Base-by-base conservation (phyloP, 768 basidiomycete genomes). In the Tulasnella sp. region DNA sequence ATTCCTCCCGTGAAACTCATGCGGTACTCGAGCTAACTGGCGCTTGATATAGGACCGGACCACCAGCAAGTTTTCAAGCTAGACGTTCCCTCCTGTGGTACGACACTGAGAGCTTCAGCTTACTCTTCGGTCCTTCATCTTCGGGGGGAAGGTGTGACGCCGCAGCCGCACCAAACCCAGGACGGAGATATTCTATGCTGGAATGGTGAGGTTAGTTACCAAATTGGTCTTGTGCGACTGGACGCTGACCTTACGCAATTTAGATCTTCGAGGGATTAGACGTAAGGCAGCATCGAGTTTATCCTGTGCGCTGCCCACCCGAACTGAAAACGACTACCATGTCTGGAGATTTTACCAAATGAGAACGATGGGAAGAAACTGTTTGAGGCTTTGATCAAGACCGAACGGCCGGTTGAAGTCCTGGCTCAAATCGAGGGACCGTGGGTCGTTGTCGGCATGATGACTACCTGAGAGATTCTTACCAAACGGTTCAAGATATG, bases 61-160 rank as follows among this genome's bases (percentile, higher is more conserved):
- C 19, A 44, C 34, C 75, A 52, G 1, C 19, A 44, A 36, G 44
- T 27, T 38, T 2, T 75, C 19, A 44, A 75, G n/a, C 40, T 75
- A 34, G 27, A 36, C 10, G 18, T 38, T 48, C 40, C 19, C 18
- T 48, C 34, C 10, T 21, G 34, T 31, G 8, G 27, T 9, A 10
- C 27, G 27, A 52, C 46, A 10, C 19, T 75, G 16, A 31, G 27
- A 34, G 52, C 34, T 27, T 48, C 34, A 14, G 75, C 46, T 75
- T 83, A 83, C 72, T 80, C 82, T 12, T 82, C 83, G 2, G 83
- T 85, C 6, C 82, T 85, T 14, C 84, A 85, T 76, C 83, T 85
- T 52, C 81, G 85, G 19, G 85, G 85, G 6, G 78, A 81, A 4
- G n/a, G 68, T 9, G 75, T 84, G 0, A 81, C 82, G 5, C 34